Percentiles rank a stretch among this genome's conserved stretches.
Conservation (phyloP, 2,329 filamentous ascomycete genomes). For the Leptographium galeiforme region DNA sequence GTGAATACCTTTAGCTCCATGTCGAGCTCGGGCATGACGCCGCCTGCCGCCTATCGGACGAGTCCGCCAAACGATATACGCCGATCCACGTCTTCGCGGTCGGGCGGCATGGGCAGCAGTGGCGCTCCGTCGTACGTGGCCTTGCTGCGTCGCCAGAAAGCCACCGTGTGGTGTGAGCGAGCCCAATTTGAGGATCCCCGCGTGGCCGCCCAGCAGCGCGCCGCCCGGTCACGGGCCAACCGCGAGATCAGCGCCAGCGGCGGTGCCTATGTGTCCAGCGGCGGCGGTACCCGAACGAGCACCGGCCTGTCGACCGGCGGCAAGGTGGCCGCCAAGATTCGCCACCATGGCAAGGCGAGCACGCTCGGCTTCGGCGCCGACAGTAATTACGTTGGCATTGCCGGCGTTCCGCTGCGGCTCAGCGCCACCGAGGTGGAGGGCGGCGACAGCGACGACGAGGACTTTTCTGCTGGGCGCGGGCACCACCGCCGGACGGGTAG, state of each 20-base stretch:
- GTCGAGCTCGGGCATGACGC: constrained; percentile 35
- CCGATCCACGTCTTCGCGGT: constrained; percentile 71
- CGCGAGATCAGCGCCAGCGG: constrained; percentile 63
- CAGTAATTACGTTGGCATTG: constrained; percentile 58
- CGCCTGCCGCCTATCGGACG: constrained; percentile 42
- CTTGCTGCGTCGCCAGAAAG: constrained; percentile 91
- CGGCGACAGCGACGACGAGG: constrained; percentile 68
- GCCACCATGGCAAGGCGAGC: constrained; percentile 71
- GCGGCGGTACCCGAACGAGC: constrained; percentile 36
- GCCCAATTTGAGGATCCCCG: constrained; percentile 85
- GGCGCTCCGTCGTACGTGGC: constrained; percentile 69
- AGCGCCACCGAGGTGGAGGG: constrained; percentile 94
- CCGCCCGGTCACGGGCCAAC: constrained; percentile 75
- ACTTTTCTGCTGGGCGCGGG: constrained; percentile 31
- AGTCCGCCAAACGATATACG: constrained; percentile 47
- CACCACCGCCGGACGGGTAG: constrained; percentile 61
- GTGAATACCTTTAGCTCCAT: constrained; percentile 58
- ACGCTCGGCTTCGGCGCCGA: constrained; percentile 68
- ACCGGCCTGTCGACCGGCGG: constrained; percentile 45
- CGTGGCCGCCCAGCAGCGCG: constrained; percentile 66
- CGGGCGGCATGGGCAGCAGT: constrained; percentile 28
- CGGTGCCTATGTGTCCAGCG: constrained; percentile 30
- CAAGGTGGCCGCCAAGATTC: constrained; percentile 71
- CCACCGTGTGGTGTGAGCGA: constrained; percentile 95
- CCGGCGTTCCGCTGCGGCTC: constrained; percentile 77